These are phyloP conservation scores for Cladosporium sp. DNA, from an alignment of 2,329 filamentous ascomycete species.

Conservation along the genomic window DNA sequence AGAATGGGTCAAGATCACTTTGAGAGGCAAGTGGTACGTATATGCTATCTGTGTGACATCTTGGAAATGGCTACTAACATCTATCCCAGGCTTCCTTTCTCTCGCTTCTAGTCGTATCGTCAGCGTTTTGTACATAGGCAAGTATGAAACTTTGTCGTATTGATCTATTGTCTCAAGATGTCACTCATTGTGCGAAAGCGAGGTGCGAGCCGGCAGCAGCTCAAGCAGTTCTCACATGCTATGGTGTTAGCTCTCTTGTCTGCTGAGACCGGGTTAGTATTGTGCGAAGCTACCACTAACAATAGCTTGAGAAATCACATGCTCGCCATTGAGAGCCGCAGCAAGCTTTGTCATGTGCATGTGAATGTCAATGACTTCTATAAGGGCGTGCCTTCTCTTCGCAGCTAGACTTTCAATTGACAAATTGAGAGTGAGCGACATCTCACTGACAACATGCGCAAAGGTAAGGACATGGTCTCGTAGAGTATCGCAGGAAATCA, in stretches of 20 bases:
- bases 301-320: neutral
- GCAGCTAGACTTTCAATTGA: neutral
- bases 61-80: constrained; percentile 7
- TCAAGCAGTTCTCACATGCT: too few relatives aligned
- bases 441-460: neutral
- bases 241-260: too few relatives aligned
- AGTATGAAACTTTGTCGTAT: constrained; percentile 2
- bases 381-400: neutral
- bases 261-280: neutral
- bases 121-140: constrained; percentile 4
- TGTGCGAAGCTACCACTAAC: neutral
- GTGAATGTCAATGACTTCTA: neutral
- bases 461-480: neutral
- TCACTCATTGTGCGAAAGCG: neutral
- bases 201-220: neutral
- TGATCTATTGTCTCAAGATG: neutral
- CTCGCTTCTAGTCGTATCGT: constrained; percentile 38
- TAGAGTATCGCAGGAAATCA: neutral
- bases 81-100: constrained; percentile 43
- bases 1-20: constrained; percentile 78
- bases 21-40: constrained; percentile 76
- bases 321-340: neutral
- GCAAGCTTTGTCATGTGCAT: neutral
- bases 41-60: neutral
- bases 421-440: neutral